Percentiles rank a stretch among this genome's conserved stretches.
These are phyloP conservation scores for Zymoseptoria pseudotritici DNA, from an alignment of 2,329 filamentous ascomycete genomes.

Conservation along the genomic window DNA sequence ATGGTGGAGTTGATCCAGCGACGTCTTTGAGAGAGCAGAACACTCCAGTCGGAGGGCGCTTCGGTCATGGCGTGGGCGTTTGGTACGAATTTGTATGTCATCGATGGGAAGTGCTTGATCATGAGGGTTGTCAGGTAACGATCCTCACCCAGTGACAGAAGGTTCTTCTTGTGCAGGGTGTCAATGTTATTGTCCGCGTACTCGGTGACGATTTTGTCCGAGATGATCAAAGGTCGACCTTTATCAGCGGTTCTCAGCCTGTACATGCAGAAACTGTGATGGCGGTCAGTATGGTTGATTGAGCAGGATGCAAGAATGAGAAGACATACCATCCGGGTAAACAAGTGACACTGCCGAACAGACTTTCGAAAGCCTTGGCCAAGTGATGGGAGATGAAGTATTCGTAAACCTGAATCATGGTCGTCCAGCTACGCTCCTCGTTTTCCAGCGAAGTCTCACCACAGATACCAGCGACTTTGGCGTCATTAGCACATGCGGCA, in stretches of 20 bases:
- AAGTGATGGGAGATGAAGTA: constrained; percentile 99
- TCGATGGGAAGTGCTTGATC: constrained; percentile 93
- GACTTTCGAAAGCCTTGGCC: constrained; percentile 92
- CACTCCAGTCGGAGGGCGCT: constrained; percentile 87
- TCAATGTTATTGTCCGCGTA: constrained; percentile 87
- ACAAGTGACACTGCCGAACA: constrained; percentile 97
- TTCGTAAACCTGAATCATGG: constrained; percentile 99
- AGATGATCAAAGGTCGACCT: constrained; percentile 88
- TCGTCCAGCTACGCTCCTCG: constrained; percentile 93
- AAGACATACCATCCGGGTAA: constrained; percentile 88
- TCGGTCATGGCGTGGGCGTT: constrained; percentile 91
- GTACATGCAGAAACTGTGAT: constrained; percentile 91
- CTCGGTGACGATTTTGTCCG: constrained; percentile 77
- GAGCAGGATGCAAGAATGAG: constrained; percentile 1
- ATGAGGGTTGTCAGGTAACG: constrained; percentile 94
- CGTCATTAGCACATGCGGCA: constrained; percentile 84
- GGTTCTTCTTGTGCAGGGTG: constrained; percentile 90
- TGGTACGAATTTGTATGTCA: constrained; percentile 93
- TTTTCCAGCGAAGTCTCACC: constrained; percentile 95
- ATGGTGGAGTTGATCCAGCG: constrained; percentile 99
- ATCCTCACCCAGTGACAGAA: constrained; percentile 90
- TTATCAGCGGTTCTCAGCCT: constrained; percentile 88
- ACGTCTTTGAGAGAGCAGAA: constrained; percentile 92
- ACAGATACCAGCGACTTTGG: constrained; percentile 94
- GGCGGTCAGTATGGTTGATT: constrained; percentile 44